Percentiles rank a stretch among this genome's conserved stretches.
Evolutionary conservation across 1,284 basidiomycete species (phyloP).

Genomic region (Microbotryomycetes sp.): DNA sequence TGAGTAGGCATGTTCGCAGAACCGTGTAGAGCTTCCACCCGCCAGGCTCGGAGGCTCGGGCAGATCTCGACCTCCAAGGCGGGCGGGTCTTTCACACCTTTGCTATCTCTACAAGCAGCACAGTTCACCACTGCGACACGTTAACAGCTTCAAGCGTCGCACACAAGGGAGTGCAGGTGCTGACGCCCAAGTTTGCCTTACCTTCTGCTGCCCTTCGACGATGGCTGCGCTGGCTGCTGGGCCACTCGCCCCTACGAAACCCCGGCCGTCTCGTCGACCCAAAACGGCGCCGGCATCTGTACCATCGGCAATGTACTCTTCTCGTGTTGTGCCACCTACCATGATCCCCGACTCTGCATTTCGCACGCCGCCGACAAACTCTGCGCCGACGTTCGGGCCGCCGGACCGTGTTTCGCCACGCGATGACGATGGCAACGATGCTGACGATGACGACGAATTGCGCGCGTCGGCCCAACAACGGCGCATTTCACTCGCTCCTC

Average conservation of each 20-base stretch:
- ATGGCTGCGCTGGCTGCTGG: background rate
- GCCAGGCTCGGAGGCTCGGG: no score
- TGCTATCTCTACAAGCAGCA: no score
- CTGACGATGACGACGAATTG: background rate
- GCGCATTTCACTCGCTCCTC: background rate
- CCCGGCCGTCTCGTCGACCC: background rate
- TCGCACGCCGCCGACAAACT: background rate
- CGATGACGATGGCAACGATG: background rate
- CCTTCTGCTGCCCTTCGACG: background rate
- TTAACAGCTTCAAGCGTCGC: no score
- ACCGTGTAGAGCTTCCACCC: no score
- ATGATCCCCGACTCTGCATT: background rate
- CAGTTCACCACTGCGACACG: no score
- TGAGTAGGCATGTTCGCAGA: no score
- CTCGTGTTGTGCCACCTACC: background rate
- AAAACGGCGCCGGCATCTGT: background rate
- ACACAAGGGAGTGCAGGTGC: no score
- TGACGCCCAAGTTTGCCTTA: background rate
- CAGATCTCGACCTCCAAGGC: no score
- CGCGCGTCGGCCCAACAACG: background rate
- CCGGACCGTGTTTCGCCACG: background rate
- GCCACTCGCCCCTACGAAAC: background rate
- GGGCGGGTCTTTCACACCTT: no score
- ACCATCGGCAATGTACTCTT: background rate
- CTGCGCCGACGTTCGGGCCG: background rate